Evolutionary conservation across 805 yeast genomes (phyloP).

Genomic region (Yamadazyma phyllophila): DNA sequence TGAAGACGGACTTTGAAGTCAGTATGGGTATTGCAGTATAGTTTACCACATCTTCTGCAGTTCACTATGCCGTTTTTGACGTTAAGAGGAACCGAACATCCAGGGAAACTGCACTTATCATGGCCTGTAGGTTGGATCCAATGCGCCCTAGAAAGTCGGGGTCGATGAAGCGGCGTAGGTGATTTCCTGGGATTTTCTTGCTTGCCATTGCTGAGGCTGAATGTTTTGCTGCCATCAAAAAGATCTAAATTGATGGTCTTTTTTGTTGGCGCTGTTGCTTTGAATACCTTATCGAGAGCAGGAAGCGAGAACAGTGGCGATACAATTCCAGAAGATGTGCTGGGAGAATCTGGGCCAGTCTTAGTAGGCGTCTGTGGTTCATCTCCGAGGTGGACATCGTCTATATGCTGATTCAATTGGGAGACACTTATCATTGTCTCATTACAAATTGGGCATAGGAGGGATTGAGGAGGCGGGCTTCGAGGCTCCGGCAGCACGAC

Average conservation of each 20-base stretch:
- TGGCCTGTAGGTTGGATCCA: slow-evolving; percentile 51
- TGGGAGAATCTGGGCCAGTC: neutral
- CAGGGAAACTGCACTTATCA: slow-evolving; percentile 39
- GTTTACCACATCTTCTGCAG: slow-evolving; percentile 73
- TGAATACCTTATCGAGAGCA: neutral
- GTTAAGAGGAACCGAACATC: slow-evolving; percentile 32
- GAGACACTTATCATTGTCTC: slow-evolving; percentile 52
- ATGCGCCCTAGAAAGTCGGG: slow-evolving; percentile 45
- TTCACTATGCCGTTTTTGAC: slow-evolving; percentile 59
- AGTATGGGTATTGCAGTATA: slow-evolving; percentile 69
- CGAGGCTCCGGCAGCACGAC: neutral
- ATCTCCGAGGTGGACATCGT: slow-evolving; percentile 54
- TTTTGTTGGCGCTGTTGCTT: slow-evolving; percentile 8
- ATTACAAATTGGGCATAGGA: slow-evolving; percentile 68
- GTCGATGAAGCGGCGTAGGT: slow-evolving; percentile 2
- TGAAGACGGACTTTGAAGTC: slow-evolving; percentile 51
- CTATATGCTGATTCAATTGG: slow-evolving; percentile 69
- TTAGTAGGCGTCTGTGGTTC: slow-evolving; percentile 4
- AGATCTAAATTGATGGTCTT: slow-evolving; percentile 48
- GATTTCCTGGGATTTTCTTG: slow-evolving; percentile 14
- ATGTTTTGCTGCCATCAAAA: slow-evolving; percentile 43
- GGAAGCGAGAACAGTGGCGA: neutral
- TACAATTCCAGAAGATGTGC: too few relatives aligned
- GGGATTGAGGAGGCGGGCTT: neutral
- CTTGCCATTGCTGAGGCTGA: slow-evolving; percentile 23